phyloP scores from a whole-genome alignment of 2,329 filamentous ascomycete species.

The Apiospora arundinis region DNA sequence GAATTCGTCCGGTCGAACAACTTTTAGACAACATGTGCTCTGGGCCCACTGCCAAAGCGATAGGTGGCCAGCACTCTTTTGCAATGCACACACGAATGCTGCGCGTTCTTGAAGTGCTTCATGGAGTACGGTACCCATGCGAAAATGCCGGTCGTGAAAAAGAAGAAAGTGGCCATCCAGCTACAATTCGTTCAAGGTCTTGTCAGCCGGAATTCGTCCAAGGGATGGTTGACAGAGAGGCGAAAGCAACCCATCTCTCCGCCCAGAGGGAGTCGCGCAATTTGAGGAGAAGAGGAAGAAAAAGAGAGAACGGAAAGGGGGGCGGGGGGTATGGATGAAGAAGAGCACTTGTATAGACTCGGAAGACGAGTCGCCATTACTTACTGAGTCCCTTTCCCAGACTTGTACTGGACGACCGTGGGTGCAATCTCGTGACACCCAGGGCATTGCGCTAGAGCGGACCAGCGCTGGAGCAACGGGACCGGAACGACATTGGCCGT shows the following conservation, averaged over 20 bases:
- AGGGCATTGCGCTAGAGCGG: not conserved
- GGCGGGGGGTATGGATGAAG: not conserved
- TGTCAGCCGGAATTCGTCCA: not conserved
- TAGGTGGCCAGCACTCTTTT: not conserved
- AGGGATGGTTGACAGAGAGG: not conserved
- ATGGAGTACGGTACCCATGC: constrained; percentile 5
- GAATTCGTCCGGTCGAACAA: not conserved
- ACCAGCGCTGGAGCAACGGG: constrained; percentile 4
- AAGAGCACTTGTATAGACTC: not conserved
- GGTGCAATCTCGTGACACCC: not conserved
- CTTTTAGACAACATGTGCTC: constrained; percentile 4
- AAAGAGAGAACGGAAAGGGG: not conserved
- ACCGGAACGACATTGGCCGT: constrained; percentile 1
- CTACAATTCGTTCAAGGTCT: not conserved
- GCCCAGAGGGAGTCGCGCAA: not conserved
- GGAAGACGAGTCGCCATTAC: not conserved
- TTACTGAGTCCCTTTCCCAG: constrained; percentile 14
- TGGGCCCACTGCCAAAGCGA: constrained; percentile 18
- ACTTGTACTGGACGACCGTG: not conserved
- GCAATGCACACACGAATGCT: not conserved
- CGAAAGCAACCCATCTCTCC: not conserved
- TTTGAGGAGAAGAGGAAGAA: not conserved
- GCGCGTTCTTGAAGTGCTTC: constrained; percentile 8
- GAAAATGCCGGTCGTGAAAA: constrained; percentile 14
- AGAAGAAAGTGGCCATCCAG: constrained; percentile 19